phyloP scores from a whole-genome alignment of 1,139 yeast species.

The Nakaseomyces bracarensis region DNA sequence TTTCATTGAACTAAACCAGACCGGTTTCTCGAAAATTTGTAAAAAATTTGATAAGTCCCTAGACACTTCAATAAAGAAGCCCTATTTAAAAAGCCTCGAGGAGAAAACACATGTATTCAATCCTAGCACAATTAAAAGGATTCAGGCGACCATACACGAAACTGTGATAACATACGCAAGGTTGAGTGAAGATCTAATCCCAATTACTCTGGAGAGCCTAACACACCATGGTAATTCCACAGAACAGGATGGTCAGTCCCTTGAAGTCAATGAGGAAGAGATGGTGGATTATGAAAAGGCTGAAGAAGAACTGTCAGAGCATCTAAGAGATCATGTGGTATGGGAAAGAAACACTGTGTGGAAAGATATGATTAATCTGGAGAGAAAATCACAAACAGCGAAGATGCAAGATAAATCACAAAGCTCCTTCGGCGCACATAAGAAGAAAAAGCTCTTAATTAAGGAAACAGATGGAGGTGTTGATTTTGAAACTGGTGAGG shows the following conservation, averaged over 20 bases:
- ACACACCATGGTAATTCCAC: background rate
- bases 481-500: conserved; percentile 2
- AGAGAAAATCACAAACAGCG: conserved; percentile 58
- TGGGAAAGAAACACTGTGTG: conserved; percentile 97
- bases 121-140: conserved; percentile 37
- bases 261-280: conserved; percentile 5
- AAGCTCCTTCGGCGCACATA: conserved; percentile 8
- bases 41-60: conserved; percentile 86
- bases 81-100: conserved; percentile 40
- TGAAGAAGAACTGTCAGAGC: conserved; percentile 59
- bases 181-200: conserved; percentile 25
- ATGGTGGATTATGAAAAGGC: conserved; percentile 34
- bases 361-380: conserved; percentile 91
- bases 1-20: conserved; percentile 68
- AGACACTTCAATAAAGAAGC: conserved; percentile 48
- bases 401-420: conserved; percentile 31
- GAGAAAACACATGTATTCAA: conserved; percentile 40
- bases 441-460: conserved; percentile 19
- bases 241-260: conserved; percentile 7
- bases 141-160: conserved; percentile 39
- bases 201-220: background rate
- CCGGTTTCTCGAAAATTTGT: conserved; percentile 82
- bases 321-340: conserved; percentile 82
- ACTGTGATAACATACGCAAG: conserved; percentile 39
- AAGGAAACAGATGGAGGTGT: conserved; percentile 7